These are phyloP conservation scores for Pelargonium citronellum DNA, from an alignment of 441 rosid species.

Conservation along the genomic window DNA sequence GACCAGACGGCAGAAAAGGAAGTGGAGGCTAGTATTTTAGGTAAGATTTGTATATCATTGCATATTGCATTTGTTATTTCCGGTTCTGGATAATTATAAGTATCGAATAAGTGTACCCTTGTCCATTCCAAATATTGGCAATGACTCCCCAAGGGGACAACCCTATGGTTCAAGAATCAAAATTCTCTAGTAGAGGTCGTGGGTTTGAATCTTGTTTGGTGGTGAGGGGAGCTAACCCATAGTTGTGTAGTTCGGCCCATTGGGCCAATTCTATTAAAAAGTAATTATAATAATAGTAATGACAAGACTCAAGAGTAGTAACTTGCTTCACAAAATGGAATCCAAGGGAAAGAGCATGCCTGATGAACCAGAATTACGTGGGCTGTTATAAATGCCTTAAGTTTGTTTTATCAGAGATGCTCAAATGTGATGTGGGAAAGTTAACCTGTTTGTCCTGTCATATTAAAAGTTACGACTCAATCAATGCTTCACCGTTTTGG, in stretches of 20 bases:
- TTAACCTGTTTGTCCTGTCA: not conserved
- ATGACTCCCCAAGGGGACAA: not conserved
- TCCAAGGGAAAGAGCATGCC: not conserved
- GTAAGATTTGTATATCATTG: slow-evolving; percentile 9
- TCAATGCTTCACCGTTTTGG: not conserved
- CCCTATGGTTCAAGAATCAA: too few species aligned
- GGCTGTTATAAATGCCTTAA: not conserved
- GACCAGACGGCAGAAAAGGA: slow-evolving; percentile 24
- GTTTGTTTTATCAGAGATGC: not conserved
- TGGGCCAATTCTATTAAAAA: too few species aligned
- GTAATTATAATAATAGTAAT: too few species aligned
- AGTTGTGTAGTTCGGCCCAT: too few species aligned
- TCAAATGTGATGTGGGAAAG: not conserved
- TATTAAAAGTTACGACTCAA: not conserved
- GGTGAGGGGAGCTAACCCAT: too few species aligned
- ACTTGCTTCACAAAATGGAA: not conserved
- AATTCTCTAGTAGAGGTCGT: too few species aligned
- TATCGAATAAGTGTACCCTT: not conserved
- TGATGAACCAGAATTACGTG: not conserved
- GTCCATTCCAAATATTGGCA: not conserved
- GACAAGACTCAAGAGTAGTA: too few species aligned
- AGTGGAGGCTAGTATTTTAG: slow-evolving; percentile 22
- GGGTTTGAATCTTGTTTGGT: too few species aligned
- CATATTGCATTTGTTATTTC: not conserved
- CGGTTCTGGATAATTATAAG: not conserved